phyloP scores from a whole-genome alignment of 345 rosid genomes.

The Corchorus olitorius region DNA sequence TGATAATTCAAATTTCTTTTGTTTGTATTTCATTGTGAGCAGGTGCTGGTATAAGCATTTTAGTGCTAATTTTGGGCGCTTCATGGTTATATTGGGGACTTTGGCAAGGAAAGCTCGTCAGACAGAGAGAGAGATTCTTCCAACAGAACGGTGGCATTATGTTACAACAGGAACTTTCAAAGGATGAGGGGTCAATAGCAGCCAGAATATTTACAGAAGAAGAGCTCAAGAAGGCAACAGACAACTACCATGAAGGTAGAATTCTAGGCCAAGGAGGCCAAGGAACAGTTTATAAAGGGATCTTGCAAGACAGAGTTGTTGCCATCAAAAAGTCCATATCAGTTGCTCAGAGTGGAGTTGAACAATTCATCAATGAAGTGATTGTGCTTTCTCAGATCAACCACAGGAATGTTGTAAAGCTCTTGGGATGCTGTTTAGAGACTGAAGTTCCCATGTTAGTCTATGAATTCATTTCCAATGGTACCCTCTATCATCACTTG shows the following conservation, averaged over 20 bases:
- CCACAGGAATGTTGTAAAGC: constrained; percentile 30
- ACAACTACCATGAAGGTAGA: constrained; percentile 31
- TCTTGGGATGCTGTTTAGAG: constrained; percentile 34
- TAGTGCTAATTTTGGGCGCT: not conserved
- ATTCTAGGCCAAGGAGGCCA: constrained; percentile 42
- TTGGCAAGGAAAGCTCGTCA: constrained; percentile 15
- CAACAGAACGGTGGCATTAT: constrained; percentile 31
- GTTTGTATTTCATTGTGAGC: not conserved
- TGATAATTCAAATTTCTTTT: no score
- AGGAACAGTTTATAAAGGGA: constrained; percentile 30
- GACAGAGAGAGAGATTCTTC: constrained; percentile 25
- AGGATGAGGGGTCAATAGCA: not conserved
- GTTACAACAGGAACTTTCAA: constrained; percentile 24
- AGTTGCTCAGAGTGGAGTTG: constrained; percentile 18
- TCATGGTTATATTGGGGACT: constrained; percentile 19
- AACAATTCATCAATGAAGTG: constrained; percentile 32
- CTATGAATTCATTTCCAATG: constrained; percentile 29
- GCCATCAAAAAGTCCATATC: constrained; percentile 30
- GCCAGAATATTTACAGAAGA: constrained; percentile 24
- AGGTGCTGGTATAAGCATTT: constrained; percentile 20
- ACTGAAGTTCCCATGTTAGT: constrained; percentile 32
- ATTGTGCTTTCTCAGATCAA: constrained; percentile 31
- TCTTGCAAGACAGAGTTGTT: constrained; percentile 9
- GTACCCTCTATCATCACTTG: constrained; percentile 23
- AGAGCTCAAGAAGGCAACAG: constrained; percentile 38